Conservation (phyloP, 805 yeast species). For the Zygoascus ofunaensis region DNA sequence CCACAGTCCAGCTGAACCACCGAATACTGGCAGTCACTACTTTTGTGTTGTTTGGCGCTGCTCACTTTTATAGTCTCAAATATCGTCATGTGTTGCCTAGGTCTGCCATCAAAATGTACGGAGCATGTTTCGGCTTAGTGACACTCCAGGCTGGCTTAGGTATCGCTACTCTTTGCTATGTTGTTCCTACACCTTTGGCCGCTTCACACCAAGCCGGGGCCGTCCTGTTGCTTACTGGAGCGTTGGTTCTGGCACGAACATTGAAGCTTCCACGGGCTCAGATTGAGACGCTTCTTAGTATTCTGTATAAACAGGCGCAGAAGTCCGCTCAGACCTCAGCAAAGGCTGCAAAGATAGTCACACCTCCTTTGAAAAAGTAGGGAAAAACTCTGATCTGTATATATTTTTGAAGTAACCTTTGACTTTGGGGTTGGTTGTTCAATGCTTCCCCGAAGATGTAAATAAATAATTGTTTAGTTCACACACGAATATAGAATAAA, state of each 20-base stretch:
- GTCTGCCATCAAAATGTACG: slow-evolving; percentile 47
- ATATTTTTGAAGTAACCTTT: no score
- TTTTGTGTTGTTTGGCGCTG: slow-evolving; percentile 56
- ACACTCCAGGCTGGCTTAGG: slow-evolving; percentile 80
- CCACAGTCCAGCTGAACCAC: slow-evolving; percentile 89
- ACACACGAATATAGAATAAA: no score
- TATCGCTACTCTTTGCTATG: slow-evolving; percentile 70
- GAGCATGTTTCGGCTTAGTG: slow-evolving; percentile 73
- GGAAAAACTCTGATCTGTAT: neutral
- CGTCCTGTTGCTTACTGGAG: slow-evolving; percentile 70
- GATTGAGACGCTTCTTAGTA: slow-evolving; percentile 7
- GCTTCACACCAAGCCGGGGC: slow-evolving; percentile 98
- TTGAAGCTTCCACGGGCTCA: slow-evolving; percentile 47
- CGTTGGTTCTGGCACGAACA: slow-evolving; percentile 53
- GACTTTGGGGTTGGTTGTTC: no score
- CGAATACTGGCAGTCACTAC: slow-evolving; percentile 78
- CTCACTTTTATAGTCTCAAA: slow-evolving; percentile 59
- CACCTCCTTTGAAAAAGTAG: neutral
- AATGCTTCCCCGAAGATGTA: no score
- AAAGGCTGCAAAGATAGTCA: neutral
- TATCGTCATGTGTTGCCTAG: slow-evolving; percentile 49
- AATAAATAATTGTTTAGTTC: no score
- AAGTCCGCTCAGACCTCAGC: neutral
- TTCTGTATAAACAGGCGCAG: slow-evolving; percentile 9
- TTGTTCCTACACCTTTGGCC: slow-evolving; percentile 89